Conservation (phyloP, 257 asterid genomes). For the Petunia axillaris region DNA sequence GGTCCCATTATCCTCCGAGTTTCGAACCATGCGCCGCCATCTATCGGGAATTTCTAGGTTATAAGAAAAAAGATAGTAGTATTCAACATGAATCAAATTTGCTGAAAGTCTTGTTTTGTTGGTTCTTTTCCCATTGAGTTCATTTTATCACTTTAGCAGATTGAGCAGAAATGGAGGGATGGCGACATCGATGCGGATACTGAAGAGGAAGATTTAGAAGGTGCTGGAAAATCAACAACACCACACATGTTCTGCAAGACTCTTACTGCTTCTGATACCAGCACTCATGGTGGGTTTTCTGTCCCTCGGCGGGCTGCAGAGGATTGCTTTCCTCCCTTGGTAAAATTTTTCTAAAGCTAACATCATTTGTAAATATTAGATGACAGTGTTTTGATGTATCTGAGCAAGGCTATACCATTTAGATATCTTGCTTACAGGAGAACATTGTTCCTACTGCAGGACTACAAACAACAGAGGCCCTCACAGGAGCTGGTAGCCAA, state of each 20-base stretch:
- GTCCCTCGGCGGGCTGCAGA: slow-evolving; percentile 99
- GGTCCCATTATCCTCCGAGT: too few relatives aligned
- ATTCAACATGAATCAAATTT: not conserved
- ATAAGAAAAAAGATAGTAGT: too few relatives aligned
- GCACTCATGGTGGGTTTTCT: slow-evolving; percentile 98
- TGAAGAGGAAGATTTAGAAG: slow-evolving; percentile 66
- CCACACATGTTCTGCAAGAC: slow-evolving; percentile 98
- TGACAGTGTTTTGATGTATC: not conserved
- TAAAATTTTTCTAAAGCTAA: slow-evolving; percentile 29
- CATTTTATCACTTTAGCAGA: slow-evolving; percentile 33
- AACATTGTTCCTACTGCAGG: slow-evolving; percentile 44
- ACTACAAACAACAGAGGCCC: slow-evolving; percentile 90
- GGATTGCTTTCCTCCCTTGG: slow-evolving; percentile 98
- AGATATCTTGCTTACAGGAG: not conserved
- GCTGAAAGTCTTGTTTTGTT: slow-evolving; percentile 10
- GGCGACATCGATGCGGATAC: slow-evolving; percentile 55
- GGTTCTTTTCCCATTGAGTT: not conserved
- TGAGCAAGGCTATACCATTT: not conserved
- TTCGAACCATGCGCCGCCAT: too few relatives aligned
- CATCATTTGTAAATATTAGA: not conserved
- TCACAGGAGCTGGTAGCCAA: slow-evolving; percentile 96
- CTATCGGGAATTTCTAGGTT: too few relatives aligned
- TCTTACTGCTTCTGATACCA: slow-evolving; percentile 95
- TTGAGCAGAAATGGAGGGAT: slow-evolving; percentile 67
- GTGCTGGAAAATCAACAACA: slow-evolving; percentile 57